These are phyloP conservation scores for Nicotiana obtusifolia DNA, from an alignment of 257 asterid species.

Conservation along the genomic window DNA sequence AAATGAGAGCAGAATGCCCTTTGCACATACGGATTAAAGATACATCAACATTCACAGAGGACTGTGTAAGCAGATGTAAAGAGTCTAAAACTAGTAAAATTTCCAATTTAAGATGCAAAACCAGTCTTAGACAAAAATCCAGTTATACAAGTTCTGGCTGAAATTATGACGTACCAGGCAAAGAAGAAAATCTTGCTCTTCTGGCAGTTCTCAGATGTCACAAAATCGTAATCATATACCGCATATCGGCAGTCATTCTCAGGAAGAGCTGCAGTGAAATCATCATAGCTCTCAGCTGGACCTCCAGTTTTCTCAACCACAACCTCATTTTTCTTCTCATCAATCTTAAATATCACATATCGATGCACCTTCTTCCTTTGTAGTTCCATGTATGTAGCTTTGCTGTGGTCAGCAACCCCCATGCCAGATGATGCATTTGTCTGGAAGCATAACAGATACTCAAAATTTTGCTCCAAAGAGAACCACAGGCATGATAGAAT, in stretches of 20 bases:
- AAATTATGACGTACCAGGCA: slow-evolving; percentile 41
- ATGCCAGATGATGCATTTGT: slow-evolving; percentile 53
- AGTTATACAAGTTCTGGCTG: not conserved
- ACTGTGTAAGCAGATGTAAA: not conserved
- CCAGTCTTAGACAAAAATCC: not conserved
- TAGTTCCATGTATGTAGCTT: slow-evolving; percentile 49
- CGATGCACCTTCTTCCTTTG: slow-evolving; percentile 58
- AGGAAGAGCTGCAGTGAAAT: slow-evolving; percentile 58
- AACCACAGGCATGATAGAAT: not conserved
- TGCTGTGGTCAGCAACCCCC: slow-evolving; percentile 57
- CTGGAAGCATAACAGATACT: slow-evolving; percentile 18
- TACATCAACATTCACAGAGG: not conserved
- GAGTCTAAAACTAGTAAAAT: not conserved
- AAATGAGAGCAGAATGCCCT: not conserved
- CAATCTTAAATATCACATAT: slow-evolving; percentile 59
- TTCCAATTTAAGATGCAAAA: too few species aligned
- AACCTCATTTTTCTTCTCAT: slow-evolving; percentile 57
- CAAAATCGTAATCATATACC: slow-evolving; percentile 59
- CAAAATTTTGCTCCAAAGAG: not conserved
- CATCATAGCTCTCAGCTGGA: slow-evolving; percentile 47
- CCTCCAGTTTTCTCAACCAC: slow-evolving; percentile 60
- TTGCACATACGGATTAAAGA: not conserved
- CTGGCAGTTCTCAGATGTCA: slow-evolving; percentile 63
- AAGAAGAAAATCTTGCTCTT: slow-evolving; percentile 84
- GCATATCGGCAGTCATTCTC: slow-evolving; percentile 64